Evolutionary conservation across 768 basidiomycete species (phyloP).

Genomic region (Tricholoma saponaceum): DNA sequence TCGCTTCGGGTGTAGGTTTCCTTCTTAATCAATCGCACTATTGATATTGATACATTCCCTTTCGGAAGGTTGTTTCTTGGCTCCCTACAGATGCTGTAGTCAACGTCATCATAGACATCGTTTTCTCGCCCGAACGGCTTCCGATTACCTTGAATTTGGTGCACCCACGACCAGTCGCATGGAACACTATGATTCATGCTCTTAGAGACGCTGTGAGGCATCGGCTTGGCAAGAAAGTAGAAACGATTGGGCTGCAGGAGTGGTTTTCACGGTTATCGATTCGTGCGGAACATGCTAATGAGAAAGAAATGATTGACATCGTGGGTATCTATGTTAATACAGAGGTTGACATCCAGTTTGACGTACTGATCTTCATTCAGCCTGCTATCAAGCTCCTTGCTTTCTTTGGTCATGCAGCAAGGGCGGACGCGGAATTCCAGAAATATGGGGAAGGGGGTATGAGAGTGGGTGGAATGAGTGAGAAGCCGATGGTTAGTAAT

Average conservation of each 20-base stretch:
- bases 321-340: slow-evolving; percentile 7
- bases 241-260: slow-evolving; percentile 14
- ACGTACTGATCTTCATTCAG: not conserved
- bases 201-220: not conserved
- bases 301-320: slow-evolving; percentile 6
- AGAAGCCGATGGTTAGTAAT: too few relatives aligned
- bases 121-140: slow-evolving; percentile 15
- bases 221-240: not conserved
- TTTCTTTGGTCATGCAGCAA: slow-evolving; percentile 7
- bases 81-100: slow-evolving; percentile 25
- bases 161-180: slow-evolving; percentile 27
- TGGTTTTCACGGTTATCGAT: slow-evolving; percentile 18
- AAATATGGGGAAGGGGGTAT: too few relatives aligned
- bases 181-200: slow-evolving; percentile 10
- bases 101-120: slow-evolving; percentile 22
- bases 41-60: not conserved
- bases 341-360: not conserved
- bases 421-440: too few relatives aligned
- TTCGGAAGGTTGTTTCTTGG: slow-evolving; percentile 23
- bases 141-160: slow-evolving; percentile 26
- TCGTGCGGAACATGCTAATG: slow-evolving; percentile 2
- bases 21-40: not conserved
- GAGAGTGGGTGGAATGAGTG: too few relatives aligned
- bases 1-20: slow-evolving; percentile 21
- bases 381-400: slow-evolving; percentile 13